These are phyloP conservation scores for Plectosphaerella sp. DNA, from an alignment of 2,329 filamentous ascomycete genomes.

Conservation along the genomic window DNA sequence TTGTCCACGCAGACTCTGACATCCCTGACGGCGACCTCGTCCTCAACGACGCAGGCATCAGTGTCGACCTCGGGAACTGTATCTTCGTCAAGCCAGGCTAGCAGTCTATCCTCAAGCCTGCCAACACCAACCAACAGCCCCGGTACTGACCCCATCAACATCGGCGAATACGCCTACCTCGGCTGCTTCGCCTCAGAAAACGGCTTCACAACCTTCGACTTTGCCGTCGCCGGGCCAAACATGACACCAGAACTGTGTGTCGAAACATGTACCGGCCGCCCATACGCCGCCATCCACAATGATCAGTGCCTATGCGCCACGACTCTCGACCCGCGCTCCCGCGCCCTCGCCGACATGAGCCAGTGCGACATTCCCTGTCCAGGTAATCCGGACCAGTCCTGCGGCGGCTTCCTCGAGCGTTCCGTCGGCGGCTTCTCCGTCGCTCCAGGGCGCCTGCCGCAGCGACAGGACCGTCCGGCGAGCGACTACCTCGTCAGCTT, in stretches of 20 bases:
- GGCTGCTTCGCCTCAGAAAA: constrained; percentile 37
- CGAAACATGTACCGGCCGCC: constrained; percentile 25
- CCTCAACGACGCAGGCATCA: too few species aligned
- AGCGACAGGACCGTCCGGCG: constrained; percentile 12
- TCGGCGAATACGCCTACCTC: constrained; percentile 27
- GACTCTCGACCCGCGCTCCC: constrained; percentile 31
- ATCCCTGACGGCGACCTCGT: too few species aligned
- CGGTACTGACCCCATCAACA: constrained; percentile 10
- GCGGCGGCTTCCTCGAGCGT: constrained; percentile 29
- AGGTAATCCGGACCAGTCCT: constrained; percentile 32
- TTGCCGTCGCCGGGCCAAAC: constrained; percentile 18
- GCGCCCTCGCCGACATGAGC: constrained; percentile 22
- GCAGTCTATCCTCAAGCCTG: background rate
- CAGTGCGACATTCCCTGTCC: constrained; percentile 35
- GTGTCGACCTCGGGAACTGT: too few species aligned
- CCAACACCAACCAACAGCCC: constrained; percentile 4
- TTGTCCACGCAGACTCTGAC: too few species aligned
- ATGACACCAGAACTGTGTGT: constrained; percentile 38
- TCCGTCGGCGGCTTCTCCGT: constrained; percentile 6
- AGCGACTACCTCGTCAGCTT: constrained; percentile 33
- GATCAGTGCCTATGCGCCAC: constrained; percentile 42
- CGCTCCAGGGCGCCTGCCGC: constrained; percentile 5
- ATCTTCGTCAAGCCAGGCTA: background rate
- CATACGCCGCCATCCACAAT: constrained; percentile 34
- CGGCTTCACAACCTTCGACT: constrained; percentile 28